Evolutionary conservation across 208 protist genomes (phyloP).

Genomic region (Leishmania braziliensis): DNA sequence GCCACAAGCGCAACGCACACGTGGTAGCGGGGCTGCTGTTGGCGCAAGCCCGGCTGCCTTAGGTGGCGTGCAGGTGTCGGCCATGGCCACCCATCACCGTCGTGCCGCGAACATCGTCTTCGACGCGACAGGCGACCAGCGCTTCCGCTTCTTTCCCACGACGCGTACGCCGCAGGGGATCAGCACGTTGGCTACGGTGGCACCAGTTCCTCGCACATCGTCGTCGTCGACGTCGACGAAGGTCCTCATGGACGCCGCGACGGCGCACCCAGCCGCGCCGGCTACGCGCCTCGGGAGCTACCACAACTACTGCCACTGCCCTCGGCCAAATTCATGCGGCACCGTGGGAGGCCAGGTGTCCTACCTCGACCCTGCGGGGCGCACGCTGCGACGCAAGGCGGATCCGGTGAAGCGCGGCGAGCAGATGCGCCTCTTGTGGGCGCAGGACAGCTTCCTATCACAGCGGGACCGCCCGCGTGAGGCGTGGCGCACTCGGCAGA

Average conservation of each 20-base stretch:
- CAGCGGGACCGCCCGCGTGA: constrained; percentile 37
- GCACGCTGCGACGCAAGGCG: constrained; percentile 49
- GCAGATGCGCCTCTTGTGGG: constrained; percentile 79
- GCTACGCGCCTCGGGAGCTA: constrained; percentile 7
- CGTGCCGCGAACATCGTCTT: constrained; percentile 76
- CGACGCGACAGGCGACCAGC: constrained; percentile 71
- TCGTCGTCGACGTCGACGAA: neutral
- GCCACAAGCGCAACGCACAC: neutral
- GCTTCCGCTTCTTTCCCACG: constrained; percentile 56
- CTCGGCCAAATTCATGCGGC: neutral
- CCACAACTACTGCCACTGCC: constrained; percentile 13
- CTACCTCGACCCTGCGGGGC: constrained; percentile 61
- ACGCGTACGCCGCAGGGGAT: constrained; percentile 20
- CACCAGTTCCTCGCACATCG: neutral
- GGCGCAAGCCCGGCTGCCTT: neutral
- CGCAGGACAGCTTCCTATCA: constrained; percentile 63
- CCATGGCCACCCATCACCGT: constrained; percentile 32
- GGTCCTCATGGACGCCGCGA: neutral
- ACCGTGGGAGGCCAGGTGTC: constrained; percentile 16
- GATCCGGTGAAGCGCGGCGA: constrained; percentile 75
- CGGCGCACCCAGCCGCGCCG: too few species aligned
- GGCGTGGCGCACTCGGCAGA: constrained; percentile 28
- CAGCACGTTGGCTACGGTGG: constrained; percentile 7
- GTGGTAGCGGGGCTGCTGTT: constrained; percentile 3
- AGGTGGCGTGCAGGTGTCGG: neutral